These are phyloP conservation scores for Fraxinus sp. DNA, from an alignment of 305 asterid genomes.

Conservation along the genomic window DNA sequence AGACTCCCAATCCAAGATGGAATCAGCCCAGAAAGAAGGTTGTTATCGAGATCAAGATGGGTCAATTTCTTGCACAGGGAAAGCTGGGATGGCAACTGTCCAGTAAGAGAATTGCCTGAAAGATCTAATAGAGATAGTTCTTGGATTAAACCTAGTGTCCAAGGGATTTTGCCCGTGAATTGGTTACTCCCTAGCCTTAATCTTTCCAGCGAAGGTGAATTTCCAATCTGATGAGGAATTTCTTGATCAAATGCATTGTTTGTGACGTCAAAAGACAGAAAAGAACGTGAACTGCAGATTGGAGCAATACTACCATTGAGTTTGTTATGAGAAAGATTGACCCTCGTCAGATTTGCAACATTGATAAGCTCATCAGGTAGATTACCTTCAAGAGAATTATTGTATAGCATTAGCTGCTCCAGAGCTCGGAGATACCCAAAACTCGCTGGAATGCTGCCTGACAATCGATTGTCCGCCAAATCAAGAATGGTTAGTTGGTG, in stretches of 20 bases:
- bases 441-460: constrained; percentile 65
- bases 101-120: constrained; percentile 65
- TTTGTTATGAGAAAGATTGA: constrained; percentile 70
- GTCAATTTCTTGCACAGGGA: constrained; percentile 63
- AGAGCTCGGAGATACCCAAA: constrained; percentile 60
- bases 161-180: constrained; percentile 68
- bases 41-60: constrained; percentile 78
- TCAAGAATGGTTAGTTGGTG: constrained; percentile 58
- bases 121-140: constrained; percentile 66
- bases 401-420: constrained; percentile 75
- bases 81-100: constrained; percentile 68
- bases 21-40: constrained; percentile 60
- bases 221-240: constrained; percentile 65
- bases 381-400: constrained; percentile 73
- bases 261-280: constrained; percentile 77
- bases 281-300: constrained; percentile 56
- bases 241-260: constrained; percentile 66
- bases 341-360: constrained; percentile 68
- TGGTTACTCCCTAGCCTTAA: constrained; percentile 70
- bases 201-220: constrained; percentile 68
- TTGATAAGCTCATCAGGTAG: constrained; percentile 56
- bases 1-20: constrained; percentile 80
- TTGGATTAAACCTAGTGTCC: constrained; percentile 61
- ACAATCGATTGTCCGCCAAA: constrained; percentile 73
- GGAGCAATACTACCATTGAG: constrained; percentile 72